Base-by-base conservation (phyloP, 768 basidiomycete species). In the Podaxis sp. region DNA sequence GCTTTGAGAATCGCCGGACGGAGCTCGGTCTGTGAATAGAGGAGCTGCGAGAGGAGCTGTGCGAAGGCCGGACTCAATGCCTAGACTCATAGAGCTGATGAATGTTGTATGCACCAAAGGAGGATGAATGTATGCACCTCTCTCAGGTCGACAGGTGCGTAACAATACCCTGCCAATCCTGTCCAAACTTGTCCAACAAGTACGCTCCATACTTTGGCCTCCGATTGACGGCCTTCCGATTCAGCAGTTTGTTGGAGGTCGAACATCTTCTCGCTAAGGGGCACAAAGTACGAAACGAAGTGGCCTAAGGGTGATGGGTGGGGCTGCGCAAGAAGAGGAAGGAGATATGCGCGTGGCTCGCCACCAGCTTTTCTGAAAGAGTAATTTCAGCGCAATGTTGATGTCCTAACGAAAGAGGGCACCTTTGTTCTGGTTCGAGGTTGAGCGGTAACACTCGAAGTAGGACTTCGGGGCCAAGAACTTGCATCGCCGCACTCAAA, bases 131-230 rank as follows among this genome's bases (percentile, higher is more conserved):
- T 15, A 56, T 77, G 68, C 66, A 88, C 95, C 77, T 87, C 76
- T 67, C 83, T 78, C 44, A 97, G 76, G 73, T 98, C 92, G n/a
- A 80, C 69, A 12, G 92, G 82, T 26, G 87, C 87, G 71, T 89
- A 87, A 73, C 95, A 96, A 76, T 99, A 99, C 1, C 95, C 95
- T 5, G 87, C 86, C 44, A 99, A 83, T 26, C 96, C 93, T 26
- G 86, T 81, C 97, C 97, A 99, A 19, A 96, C 86, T 74, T 99
- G 97, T 9, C 89, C 88, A 24, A 98, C 87, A 51, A 99, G 83
- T 11, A 96, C 95, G 66, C 87, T 91, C 93, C 95, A 99, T 40
- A 99, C 88, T 75, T 99, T 99, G 13, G 90, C 92, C 74, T 99
- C 95, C 0, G 91, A 87, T 56, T 82, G 83, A 40, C 87, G 85